These are phyloP conservation scores for Pythium dissimile DNA, from an alignment of 352 stramenopile genomes.

Conservation along the genomic window DNA sequence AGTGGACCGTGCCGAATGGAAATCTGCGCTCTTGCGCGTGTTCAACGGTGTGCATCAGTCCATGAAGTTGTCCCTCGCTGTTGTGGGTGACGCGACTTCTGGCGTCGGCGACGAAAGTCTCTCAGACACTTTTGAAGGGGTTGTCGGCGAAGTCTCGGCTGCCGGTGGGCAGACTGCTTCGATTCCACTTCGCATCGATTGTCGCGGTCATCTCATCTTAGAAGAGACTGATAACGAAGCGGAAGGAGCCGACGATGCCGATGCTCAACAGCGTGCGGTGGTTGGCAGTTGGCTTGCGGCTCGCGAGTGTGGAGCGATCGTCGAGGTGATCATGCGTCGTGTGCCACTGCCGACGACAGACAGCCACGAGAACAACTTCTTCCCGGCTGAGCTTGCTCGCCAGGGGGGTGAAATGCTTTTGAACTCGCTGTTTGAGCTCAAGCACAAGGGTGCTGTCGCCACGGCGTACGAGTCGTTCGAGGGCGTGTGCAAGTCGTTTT, in stretches of 20 bases:
- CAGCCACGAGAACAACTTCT: slow-evolving; percentile 21
- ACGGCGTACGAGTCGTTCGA: slow-evolving; percentile 83
- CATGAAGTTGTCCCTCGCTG: slow-evolving; percentile 59
- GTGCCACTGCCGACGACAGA: slow-evolving; percentile 40
- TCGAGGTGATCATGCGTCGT: slow-evolving; percentile 71
- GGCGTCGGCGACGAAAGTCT: slow-evolving; percentile 60
- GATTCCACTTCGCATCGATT: slow-evolving; percentile 73
- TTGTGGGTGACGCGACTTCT: slow-evolving; percentile 74
- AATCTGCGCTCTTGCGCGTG: slow-evolving; percentile 37
- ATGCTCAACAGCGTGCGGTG: slow-evolving; percentile 71
- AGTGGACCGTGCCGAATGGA: slow-evolving; percentile 32
- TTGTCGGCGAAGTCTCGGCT: slow-evolving; percentile 66
- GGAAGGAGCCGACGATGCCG: slow-evolving; percentile 42
- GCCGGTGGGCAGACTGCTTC: slow-evolving; percentile 40
- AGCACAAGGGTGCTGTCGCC: slow-evolving; percentile 87
- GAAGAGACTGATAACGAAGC: slow-evolving; percentile 29
- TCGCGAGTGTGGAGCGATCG: slow-evolving; percentile 74
- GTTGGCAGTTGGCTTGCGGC: slow-evolving; percentile 85
- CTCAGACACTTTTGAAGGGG: slow-evolving; percentile 52
- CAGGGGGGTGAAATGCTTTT: slow-evolving; percentile 67
- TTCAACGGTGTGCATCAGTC: slow-evolving; percentile 54
- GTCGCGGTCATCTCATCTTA: slow-evolving; percentile 72
- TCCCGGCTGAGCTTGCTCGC: slow-evolving; percentile 52
- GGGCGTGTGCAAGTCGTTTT: slow-evolving; percentile 76
- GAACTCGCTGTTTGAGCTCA: slow-evolving; percentile 82